A percentile compares a stretch with the other conserved stretches of the same genome.
Conservation (phyloP, 192 early-diverging fungal genomes). For the Entrophospora sp. region DNA sequence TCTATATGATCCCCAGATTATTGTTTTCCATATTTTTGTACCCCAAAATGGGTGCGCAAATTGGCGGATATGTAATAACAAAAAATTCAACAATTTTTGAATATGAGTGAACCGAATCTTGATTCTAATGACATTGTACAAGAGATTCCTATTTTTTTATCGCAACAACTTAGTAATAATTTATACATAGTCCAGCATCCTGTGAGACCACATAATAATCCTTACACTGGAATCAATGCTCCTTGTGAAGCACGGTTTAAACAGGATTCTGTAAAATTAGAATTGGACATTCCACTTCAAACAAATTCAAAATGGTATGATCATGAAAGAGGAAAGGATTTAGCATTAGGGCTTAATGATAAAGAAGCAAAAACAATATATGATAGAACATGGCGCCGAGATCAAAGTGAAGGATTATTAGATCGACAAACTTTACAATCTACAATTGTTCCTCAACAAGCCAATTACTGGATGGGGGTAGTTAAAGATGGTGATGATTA, state of each 20-base stretch:
- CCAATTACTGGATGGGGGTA: conserved; percentile 78
- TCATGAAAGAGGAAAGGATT: conserved; percentile 62
- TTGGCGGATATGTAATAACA: too few relatives aligned
- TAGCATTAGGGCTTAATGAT: conserved; percentile 69
- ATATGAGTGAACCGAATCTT: not conserved
- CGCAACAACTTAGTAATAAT: conserved; percentile 54
- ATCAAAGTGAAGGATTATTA: conserved; percentile 49
- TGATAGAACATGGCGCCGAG: conserved; percentile 28
- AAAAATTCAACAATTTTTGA: too few relatives aligned
- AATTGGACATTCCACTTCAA: conserved; percentile 77
- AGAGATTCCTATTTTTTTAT: conserved; percentile 75
- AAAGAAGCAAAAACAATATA: conserved; percentile 55
- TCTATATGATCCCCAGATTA: too few relatives aligned
- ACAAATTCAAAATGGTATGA: conserved; percentile 67
- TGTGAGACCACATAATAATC: conserved; percentile 40
- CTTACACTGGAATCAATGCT: conserved; percentile 30
- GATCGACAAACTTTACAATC: conserved; percentile 78
- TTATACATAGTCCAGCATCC: conserved; percentile 85
- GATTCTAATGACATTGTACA: conserved; percentile 43
- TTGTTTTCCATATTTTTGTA: too few relatives aligned
- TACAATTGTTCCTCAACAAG: conserved; percentile 62
- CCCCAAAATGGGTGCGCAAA: too few relatives aligned
- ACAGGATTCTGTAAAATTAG: conserved; percentile 70
- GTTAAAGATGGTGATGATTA: conserved; percentile 51
- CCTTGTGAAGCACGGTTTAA: conserved; percentile 71